Percentiles rank a stretch among this genome's conserved stretches.
phyloP scores from a whole-genome alignment of 176 grass and related monocot species.

The Aechmea fasciata region DNA sequence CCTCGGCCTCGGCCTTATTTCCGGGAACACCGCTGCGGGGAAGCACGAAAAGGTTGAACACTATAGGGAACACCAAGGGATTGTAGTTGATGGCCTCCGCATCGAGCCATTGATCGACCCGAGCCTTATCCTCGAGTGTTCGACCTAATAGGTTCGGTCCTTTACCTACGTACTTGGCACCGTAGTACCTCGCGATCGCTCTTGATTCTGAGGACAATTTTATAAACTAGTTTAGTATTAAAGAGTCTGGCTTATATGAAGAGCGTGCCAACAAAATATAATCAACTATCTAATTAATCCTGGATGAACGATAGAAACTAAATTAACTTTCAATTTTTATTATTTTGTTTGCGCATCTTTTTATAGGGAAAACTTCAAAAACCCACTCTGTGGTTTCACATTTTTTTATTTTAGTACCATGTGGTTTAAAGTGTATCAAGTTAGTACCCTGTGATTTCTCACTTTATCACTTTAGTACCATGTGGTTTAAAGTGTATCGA shows the following conservation, averaged over 20 bases:
- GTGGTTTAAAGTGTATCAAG: too few species aligned
- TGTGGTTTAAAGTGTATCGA: too few species aligned
- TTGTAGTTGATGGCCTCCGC: constrained; percentile 23
- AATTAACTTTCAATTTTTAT: too few species aligned
- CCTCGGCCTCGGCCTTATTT: constrained; percentile 5
- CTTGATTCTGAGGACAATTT: constrained; percentile 7
- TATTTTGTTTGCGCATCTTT: too few species aligned
- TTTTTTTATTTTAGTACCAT: too few species aligned
- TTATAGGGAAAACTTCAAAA: too few species aligned
- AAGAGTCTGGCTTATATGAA: not conserved
- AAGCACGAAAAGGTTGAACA: constrained; percentile 14
- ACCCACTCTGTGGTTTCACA: too few species aligned
- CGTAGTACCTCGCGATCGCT: constrained; percentile 19
- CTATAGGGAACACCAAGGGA: constrained; percentile 3
- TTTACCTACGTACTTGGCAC: not conserved
- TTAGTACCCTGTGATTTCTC: too few species aligned
- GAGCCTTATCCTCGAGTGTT: constrained; percentile 17
- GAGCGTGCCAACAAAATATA: not conserved
- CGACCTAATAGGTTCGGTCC: constrained; percentile 10
- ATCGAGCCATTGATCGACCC: constrained; percentile 20
- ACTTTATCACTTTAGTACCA: too few species aligned
- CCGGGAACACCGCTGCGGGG: not conserved
- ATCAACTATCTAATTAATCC: too few species aligned
- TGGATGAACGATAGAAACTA: too few species aligned
- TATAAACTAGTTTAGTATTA: too few species aligned